These are phyloP conservation scores for Trypanosoma congolense DNA, from an alignment of 208 protist species.

Conservation along the genomic window DNA sequence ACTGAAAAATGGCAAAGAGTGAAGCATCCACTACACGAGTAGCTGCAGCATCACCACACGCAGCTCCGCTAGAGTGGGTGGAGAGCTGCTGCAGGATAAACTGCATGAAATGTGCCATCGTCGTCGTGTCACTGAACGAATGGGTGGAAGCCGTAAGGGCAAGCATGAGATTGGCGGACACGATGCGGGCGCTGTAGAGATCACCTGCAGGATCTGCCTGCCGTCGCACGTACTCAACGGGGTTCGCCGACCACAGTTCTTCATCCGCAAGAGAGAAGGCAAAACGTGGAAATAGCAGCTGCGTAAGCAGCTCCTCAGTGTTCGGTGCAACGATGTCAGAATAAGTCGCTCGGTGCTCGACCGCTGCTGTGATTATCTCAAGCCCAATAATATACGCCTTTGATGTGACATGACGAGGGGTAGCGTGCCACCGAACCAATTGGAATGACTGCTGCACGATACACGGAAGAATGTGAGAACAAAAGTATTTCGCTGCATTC, in stretches of 20 bases:
- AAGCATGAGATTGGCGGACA: constrained; percentile 67
- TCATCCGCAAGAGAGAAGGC: constrained; percentile 75
- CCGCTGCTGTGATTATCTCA: constrained; percentile 53
- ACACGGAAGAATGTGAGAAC: constrained; percentile 25
- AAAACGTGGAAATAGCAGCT: constrained; percentile 85
- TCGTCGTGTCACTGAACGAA: constrained; percentile 56
- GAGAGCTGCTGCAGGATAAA: constrained; percentile 75
- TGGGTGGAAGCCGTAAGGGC: constrained; percentile 47
- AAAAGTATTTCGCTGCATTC: constrained; percentile 50
- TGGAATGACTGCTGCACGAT: constrained; percentile 46
- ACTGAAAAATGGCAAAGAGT: constrained; percentile 70
- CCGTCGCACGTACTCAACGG: constrained; percentile 88
- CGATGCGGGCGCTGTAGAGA: constrained; percentile 77
- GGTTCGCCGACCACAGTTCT: constrained; percentile 87
- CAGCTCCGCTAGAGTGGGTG: constrained; percentile 34
- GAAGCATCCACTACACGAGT: constrained; percentile 71
- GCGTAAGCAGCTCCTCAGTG: constrained; percentile 64
- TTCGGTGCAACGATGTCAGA: constrained; percentile 41
- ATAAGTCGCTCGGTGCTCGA: constrained; percentile 43
- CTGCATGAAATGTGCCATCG: constrained; percentile 57
- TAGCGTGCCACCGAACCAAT: constrained; percentile 74
- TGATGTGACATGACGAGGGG: constrained; percentile 49
- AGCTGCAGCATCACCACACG: constrained; percentile 35
- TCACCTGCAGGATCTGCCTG: constrained; percentile 74
- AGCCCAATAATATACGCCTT: constrained; percentile 83